phyloP scores from a whole-genome alignment of 2,329 filamentous ascomycete genomes.

The Sarocladium brachiariae region DNA sequence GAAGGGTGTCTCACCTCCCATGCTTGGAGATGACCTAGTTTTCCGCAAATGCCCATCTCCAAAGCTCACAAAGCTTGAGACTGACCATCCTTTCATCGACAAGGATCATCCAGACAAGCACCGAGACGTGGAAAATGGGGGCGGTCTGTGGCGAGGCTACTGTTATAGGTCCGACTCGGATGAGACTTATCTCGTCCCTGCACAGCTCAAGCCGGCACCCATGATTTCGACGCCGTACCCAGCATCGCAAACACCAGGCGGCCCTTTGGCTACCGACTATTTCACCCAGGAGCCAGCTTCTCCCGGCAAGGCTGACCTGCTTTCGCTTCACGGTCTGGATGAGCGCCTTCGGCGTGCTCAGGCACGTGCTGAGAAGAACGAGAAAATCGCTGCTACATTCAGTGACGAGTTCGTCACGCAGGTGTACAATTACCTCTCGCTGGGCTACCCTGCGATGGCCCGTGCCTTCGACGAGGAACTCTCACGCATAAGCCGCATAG shows the following conservation, averaged over 20 bases:
- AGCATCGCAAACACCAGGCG: conserved; percentile 29
- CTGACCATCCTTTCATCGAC: conserved; percentile 57
- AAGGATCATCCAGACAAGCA: conserved; percentile 40
- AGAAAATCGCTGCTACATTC: conserved; percentile 60
- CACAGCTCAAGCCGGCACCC: conserved; percentile 36
- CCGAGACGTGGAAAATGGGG: conserved; percentile 48
- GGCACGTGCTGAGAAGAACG: conserved; percentile 41
- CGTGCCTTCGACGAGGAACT: conserved; percentile 79
- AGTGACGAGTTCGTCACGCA: conserved; percentile 83
- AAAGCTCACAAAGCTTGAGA: conserved; percentile 76
- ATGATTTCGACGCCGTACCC: conserved; percentile 46
- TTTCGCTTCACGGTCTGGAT: conserved; percentile 45
- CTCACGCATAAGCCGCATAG: conserved; percentile 68
- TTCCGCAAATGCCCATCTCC: conserved; percentile 82
- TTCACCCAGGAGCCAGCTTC: conserved; percentile 35
- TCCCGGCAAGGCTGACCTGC: conserved; percentile 25
- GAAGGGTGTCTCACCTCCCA: conserved; percentile 63
- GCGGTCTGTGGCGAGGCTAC: conserved; percentile 73
- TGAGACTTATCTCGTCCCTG: conserved; percentile 30
- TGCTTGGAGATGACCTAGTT: conserved; percentile 75
- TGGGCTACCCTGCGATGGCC: conserved; percentile 84
- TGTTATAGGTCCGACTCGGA: conserved; percentile 42
- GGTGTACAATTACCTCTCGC: conserved; percentile 92
- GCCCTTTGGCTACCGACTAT: conserved; percentile 38
- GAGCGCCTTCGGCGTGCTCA: conserved; percentile 40